Percentiles rank a stretch among this genome's conserved stretches.
These are phyloP conservation scores for Pseudozyma flocculosa DNA, from an alignment of 1,284 basidiomycete species.

Conservation along the genomic window DNA sequence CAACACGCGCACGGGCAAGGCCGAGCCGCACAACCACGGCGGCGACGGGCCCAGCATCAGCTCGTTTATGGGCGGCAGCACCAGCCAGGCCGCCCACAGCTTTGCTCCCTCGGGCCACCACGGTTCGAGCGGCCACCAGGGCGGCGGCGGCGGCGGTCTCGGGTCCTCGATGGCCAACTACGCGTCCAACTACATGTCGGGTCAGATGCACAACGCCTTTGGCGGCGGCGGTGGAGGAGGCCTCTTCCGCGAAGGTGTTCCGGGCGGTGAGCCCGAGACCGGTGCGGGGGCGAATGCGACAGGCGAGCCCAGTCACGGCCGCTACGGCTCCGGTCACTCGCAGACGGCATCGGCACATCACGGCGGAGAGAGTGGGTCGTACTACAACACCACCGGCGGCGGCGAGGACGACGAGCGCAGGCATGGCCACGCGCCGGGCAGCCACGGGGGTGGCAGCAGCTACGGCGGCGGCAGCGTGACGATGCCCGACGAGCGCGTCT, in stretches of 20 bases:
- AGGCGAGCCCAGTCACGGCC: too few relatives aligned
- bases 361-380: too few relatives aligned
- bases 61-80: conserved; percentile 32
- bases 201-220: conserved; percentile 22
- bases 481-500: background rate
- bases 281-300: too few relatives aligned
- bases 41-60: conserved; percentile 28
- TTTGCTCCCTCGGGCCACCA: conserved; percentile 14
- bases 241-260: conserved; percentile 23
- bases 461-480: too few relatives aligned
- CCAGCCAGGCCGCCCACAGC: conserved; percentile 32
- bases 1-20: conserved; percentile 49
- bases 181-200: conserved; percentile 30
- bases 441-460: too few relatives aligned
- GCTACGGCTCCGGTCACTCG: too few relatives aligned
- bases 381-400: too few relatives aligned
- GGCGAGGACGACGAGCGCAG: conserved; percentile 3
- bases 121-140: conserved; percentile 6
- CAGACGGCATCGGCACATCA: too few relatives aligned
- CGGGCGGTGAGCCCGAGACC: conserved; percentile 7
- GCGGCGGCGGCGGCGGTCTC: conserved; percentile 17
- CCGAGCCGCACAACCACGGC: conserved; percentile 45
- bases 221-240: conserved; percentile 24
- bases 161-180: conserved; percentile 30
- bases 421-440: background rate